phyloP scores from a whole-genome alignment of 164 flowering plant genomes.

The Annona cherimola region DNA sequence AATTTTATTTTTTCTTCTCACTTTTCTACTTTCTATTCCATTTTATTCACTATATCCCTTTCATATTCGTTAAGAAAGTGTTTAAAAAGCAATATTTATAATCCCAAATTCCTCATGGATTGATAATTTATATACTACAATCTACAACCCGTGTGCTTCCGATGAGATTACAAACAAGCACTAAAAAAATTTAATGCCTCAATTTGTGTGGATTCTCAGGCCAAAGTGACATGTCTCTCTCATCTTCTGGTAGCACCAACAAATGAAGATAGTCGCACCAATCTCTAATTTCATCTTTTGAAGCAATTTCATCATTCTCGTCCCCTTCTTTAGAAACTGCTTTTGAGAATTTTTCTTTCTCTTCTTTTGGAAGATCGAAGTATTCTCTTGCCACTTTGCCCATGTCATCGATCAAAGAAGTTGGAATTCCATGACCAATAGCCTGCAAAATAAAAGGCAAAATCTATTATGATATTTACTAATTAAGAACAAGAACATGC shows the following conservation, averaged over 20 bases:
- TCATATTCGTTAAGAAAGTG: too few species aligned
- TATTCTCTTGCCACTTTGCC: constrained; percentile 19
- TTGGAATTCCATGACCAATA: constrained; percentile 26
- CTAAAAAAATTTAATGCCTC: too few species aligned
- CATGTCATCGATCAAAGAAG: constrained; percentile 22
- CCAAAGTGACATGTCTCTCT: constrained; percentile 7
- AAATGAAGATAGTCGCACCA: constrained; percentile 15
- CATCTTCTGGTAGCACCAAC: constrained; percentile 8
- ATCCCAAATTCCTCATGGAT: too few species aligned
- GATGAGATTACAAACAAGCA: too few species aligned
- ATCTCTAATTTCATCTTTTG: constrained; percentile 11
- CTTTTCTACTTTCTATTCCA: too few species aligned
- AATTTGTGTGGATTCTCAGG: constrained; percentile 15
- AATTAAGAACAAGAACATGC: too few species aligned
- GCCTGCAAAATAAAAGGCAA: constrained; percentile 22
- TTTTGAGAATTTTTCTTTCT: constrained; percentile 30
- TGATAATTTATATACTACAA: too few species aligned
- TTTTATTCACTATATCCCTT: too few species aligned
- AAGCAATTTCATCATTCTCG: constrained; percentile 1
- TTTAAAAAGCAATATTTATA: too few species aligned
- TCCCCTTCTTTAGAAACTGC: constrained; percentile 3
- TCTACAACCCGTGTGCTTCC: too few species aligned
- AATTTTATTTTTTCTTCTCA: too few species aligned
- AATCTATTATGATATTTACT: neutral
- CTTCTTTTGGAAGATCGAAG: constrained; percentile 24